Percentiles rank a stretch among this genome's conserved stretches.
These are phyloP conservation scores for Ogataea polymorpha DNA, from an alignment of 805 yeast genomes.

Conservation along the genomic window DNA sequence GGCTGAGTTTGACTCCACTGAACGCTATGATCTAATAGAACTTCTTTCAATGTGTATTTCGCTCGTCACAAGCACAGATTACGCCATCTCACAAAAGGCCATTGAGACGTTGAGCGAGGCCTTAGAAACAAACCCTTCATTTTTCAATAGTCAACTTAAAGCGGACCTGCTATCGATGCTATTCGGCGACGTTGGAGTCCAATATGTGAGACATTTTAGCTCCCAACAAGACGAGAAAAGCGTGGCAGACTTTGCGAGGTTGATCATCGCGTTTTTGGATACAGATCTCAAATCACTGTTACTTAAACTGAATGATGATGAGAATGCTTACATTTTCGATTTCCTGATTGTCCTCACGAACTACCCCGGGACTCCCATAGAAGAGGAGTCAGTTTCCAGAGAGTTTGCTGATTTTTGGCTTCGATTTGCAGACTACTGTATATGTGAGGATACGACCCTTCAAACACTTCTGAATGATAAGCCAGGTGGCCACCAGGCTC, in stretches of 20 bases:
- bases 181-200: conserved; percentile 44
- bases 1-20: conserved; percentile 34
- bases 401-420: conserved; percentile 68
- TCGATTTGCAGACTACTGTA: conserved; percentile 55
- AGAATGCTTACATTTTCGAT: conserved; percentile 41
- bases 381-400: conserved; percentile 55
- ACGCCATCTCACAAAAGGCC: conserved; percentile 23
- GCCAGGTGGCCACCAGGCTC: conserved; percentile 24
- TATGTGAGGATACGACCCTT: conserved; percentile 45
- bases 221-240: conserved; percentile 37
- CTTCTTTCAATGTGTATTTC: conserved; percentile 19
- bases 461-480: conserved; percentile 33
- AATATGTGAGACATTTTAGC: conserved; percentile 32
- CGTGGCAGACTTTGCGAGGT: conserved; percentile 40
- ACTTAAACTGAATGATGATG: conserved; percentile 35
- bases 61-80: conserved; percentile 14
- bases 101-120: conserved; percentile 41
- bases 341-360: conserved; percentile 52
- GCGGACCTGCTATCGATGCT: conserved; percentile 33
- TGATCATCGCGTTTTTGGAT: conserved; percentile 46
- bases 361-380: conserved; percentile 53
- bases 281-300: conserved; percentile 44
- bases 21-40: conserved; percentile 25
- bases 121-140: conserved; percentile 43
- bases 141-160: conserved; percentile 35